Base-by-base conservation (phyloP, 192 early-diverging fungal genomes). In the Phlyctochytrium planicorne region DNA sequence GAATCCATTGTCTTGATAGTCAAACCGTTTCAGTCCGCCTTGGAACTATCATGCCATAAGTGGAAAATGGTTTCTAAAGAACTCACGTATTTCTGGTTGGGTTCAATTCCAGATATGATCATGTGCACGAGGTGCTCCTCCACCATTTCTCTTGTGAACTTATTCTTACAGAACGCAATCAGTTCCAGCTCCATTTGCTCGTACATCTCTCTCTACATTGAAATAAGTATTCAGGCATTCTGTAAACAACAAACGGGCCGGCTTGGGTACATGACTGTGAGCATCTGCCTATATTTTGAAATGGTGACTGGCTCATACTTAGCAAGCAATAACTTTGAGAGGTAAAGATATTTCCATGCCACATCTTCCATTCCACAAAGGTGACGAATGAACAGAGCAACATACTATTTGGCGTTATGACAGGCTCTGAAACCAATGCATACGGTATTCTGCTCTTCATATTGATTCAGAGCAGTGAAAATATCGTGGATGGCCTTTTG, bases 171-270 rank as follows among this genome's bases (percentile, higher is more conserved):
- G 67, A 78, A 84, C 1, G 80, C 75, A 2, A 68, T 77, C 33
- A 71, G 66, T 66, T 84, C 82, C 2, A 84, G 68, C 67, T 82
- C 80, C 72, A 84, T 84, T 30, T 78, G 78, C 30, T 84, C 82
- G 57, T 84, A 78, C 12, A 75, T 63, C 60, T 77, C 79, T 68
- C 70, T 69, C 79, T n/a, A n/a, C n/a, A n/a, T n/a, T 30, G 32
- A 63, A 33, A 33, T 0, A 30, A n/a, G 33, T 63, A 17, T 25
- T 17, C 63, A 23, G 34, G 24, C n/a, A n/a, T 25, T 24, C n/a
- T 29, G 6, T 29, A 17, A 24, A 56, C 35, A 20, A 47, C 65
- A 53, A 53, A 83, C 81, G 14, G 72, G 61, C 27, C 82, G 37
- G 52, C 74, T 74, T 0, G 82, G 82, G 53, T 80, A 84, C 33